phyloP scores from a whole-genome alignment of 306 rosid species.

The Rubus parviflorus region DNA sequence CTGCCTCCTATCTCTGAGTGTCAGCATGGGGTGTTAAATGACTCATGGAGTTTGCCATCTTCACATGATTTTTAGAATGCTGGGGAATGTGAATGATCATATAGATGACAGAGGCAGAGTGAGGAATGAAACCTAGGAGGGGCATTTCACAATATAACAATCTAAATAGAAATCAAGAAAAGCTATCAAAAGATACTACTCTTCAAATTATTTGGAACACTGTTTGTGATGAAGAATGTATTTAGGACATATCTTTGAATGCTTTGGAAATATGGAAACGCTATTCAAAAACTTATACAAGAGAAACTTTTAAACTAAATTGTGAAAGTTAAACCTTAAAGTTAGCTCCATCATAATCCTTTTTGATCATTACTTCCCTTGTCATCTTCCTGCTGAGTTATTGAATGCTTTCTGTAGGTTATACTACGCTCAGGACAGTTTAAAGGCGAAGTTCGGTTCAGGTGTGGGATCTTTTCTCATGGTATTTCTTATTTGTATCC shows the following conservation, averaged over 20 bases:
- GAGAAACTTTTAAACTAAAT: not conserved
- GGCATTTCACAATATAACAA: too few relatives aligned
- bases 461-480: slow-evolving; percentile 48
- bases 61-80: not conserved
- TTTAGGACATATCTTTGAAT: not conserved
- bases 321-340: not conserved
- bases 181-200: not conserved
- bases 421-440: slow-evolving; percentile 77
- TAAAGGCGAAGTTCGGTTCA: slow-evolving; percentile 82
- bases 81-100: not conserved
- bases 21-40: not conserved
- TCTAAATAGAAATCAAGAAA: not conserved
- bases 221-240: not conserved
- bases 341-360: not conserved
- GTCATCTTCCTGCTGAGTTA: slow-evolving; percentile 18
- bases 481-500: slow-evolving; percentile 11
- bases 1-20: too few relatives aligned
- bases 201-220: not conserved
- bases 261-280: not conserved
- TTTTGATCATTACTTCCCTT: not conserved
- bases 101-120: too few relatives aligned
- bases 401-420: slow-evolving; percentile 53
- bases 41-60: not conserved
- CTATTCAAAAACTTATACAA: not conserved
- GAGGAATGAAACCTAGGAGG: too few relatives aligned